Conservation (phyloP, 2,329 filamentous ascomycete species). For the Aspergillus clavatus region DNA sequence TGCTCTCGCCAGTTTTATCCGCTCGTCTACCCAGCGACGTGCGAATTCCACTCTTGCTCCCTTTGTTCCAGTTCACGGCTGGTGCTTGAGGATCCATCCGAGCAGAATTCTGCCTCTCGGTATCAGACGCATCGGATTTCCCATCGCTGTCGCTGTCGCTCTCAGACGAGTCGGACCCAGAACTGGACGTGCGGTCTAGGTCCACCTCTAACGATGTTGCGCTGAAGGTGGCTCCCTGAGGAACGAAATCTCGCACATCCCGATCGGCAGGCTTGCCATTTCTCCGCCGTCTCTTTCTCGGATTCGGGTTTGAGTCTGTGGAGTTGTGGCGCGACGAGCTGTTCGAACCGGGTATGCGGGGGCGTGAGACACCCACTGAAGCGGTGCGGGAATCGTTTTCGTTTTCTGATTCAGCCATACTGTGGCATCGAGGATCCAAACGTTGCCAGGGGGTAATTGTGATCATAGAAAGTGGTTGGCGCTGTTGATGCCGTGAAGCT, state of each 20-base stretch:
- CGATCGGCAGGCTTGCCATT: constrained; percentile 19
- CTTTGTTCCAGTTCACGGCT: constrained; percentile 44
- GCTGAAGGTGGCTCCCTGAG: constrained; percentile 34
- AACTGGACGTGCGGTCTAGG: constrained; percentile 28
- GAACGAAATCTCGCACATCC: constrained; percentile 35
- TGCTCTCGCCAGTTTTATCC: constrained; percentile 14
- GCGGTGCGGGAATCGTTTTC: constrained; percentile 46
- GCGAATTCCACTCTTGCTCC: constrained; percentile 38
- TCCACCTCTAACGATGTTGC: constrained; percentile 30
- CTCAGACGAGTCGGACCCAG: constrained; percentile 22
- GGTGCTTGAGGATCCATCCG: constrained; percentile 21
- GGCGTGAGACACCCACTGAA: constrained; percentile 38
- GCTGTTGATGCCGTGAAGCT: background rate
- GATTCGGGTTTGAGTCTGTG: constrained; percentile 19
- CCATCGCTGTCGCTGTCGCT: constrained; percentile 10
- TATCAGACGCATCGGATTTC: constrained; percentile 12
- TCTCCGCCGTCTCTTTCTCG: constrained; percentile 25
- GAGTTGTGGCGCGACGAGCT: constrained; percentile 23
- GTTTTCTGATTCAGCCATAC: constrained; percentile 27
- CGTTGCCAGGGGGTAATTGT: background rate
- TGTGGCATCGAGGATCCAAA: constrained; percentile 4
- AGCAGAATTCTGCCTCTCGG: constrained; percentile 7
- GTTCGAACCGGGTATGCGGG: constrained; percentile 19
- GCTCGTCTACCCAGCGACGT: constrained; percentile 37
- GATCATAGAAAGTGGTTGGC: background rate